Evolutionary conservation across 2,329 filamentous ascomycete genomes (phyloP).

Genomic region (Gliomastix tumulicola): DNA sequence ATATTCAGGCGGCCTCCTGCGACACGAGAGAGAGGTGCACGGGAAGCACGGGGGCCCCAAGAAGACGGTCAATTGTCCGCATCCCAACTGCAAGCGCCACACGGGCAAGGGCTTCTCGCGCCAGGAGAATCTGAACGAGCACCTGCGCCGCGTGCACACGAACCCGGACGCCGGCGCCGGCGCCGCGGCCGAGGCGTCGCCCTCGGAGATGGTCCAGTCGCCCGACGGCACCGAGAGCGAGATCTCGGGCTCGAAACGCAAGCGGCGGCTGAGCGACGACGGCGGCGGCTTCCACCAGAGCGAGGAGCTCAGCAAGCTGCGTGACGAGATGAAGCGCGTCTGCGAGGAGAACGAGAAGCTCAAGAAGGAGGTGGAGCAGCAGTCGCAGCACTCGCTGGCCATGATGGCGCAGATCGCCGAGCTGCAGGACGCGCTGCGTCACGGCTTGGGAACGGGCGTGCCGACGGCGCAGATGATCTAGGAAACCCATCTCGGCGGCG

Average conservation of each 20-base stretch:
- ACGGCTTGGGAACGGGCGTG: slow-evolving; percentile 23
- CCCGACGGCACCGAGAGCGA: slow-evolving; percentile 41
- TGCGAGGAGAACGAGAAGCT: slow-evolving; percentile 59
- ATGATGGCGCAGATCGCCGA: slow-evolving; percentile 43
- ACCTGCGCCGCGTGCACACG: slow-evolving; percentile 82
- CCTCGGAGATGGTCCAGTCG: slow-evolving; percentile 25
- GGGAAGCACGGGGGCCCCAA: slow-evolving; percentile 83
- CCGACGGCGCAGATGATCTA: slow-evolving; percentile 35
- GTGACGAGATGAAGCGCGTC: slow-evolving; percentile 60
- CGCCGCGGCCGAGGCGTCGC: slow-evolving; percentile 11
- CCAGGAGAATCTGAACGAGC: slow-evolving; percentile 90
- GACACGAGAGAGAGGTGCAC: slow-evolving; percentile 92
- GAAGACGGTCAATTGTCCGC: slow-evolving; percentile 80
- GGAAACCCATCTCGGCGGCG: slow-evolving; percentile 5
- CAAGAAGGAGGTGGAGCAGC: slow-evolving; percentile 39
- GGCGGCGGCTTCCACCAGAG: slow-evolving; percentile 9
- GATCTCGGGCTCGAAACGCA: slow-evolving; percentile 36
- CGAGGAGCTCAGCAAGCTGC: slow-evolving; percentile 47
- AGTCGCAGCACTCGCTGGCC: slow-evolving; percentile 35
- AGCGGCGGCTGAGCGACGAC: slow-evolving; percentile 26
- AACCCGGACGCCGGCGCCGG: slow-evolving; percentile 27
- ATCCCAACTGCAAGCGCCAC: slow-evolving; percentile 81
- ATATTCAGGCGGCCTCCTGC: slow-evolving; percentile 81
- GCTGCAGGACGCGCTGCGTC: slow-evolving; percentile 33
- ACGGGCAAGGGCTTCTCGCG: slow-evolving; percentile 85